These are phyloP conservation scores for Batrachochytrium dendrobatidis DNA, from an alignment of 371 early-diverging fungal genomes.

Conservation along the genomic window DNA sequence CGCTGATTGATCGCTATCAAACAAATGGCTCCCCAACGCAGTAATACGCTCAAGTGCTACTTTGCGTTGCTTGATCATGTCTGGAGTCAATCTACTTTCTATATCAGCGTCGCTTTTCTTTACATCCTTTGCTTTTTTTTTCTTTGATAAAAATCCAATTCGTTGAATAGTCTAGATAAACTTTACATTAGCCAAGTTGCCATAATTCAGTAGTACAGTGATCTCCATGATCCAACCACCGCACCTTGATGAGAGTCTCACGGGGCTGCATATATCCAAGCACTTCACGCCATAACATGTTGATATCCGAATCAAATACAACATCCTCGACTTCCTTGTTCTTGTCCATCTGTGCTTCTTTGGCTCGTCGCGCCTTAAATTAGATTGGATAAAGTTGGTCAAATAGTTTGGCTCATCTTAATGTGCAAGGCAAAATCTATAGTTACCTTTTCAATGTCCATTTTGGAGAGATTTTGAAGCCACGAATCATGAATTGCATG, in stretches of 20 bases:
- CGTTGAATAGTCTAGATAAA: not conserved
- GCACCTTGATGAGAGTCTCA: slow-evolving; percentile 52
- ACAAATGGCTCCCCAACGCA: not conserved
- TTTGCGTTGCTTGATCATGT: not conserved
- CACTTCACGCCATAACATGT: slow-evolving; percentile 51
- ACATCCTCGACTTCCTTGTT: slow-evolving; percentile 29
- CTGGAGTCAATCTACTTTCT: not conserved
- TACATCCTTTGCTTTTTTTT: not conserved
- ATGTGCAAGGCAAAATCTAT: not conserved
- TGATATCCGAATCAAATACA: slow-evolving; percentile 42
- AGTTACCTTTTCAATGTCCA: slow-evolving; percentile 54
- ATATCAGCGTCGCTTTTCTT: not conserved
- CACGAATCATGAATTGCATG: slow-evolving; percentile 80
- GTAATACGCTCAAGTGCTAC: not conserved
- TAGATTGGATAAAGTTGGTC: not conserved
- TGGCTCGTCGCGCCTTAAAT: slow-evolving; percentile 38
- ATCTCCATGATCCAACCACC: not conserved
- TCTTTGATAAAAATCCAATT: not conserved
- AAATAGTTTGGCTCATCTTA: not conserved
- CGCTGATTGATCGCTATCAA: not conserved
- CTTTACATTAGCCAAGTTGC: too few species aligned
- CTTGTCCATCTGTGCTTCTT: slow-evolving; percentile 50
- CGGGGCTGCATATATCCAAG: slow-evolving; percentile 59
- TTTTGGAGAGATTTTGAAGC: slow-evolving; percentile 70
- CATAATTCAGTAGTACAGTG: not conserved